Evolutionary conservation across 495 filamentous ascomycete species (phyloP), one percentile per base, ranked within the genome.

Genomic region (Tuber aestivum): DNA sequence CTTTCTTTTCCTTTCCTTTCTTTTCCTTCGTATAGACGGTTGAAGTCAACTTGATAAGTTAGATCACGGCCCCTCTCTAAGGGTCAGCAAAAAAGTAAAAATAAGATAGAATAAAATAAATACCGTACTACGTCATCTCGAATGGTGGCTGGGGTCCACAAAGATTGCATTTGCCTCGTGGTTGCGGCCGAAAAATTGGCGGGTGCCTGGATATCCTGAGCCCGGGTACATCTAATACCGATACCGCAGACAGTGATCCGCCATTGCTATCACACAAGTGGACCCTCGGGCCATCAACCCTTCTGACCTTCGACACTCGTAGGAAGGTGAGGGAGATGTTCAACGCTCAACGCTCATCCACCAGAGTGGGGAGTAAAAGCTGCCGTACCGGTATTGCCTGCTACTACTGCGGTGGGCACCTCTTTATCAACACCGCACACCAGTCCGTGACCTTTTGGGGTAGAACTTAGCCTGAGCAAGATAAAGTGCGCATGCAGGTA

Each of bases 121-220:
- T 71, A 76, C 56, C 35, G 78, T 79, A 69, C 78, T 41, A 79
- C 78, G 78, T 79, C 78, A 79, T 79, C 74, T 75, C 68, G 76
- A 72, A 77, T 76, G 78, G 76, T 78, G 78, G 78, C 75, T 73
- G 78, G 78, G 78, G 56, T 65, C 56, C 56, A 65, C 56, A 65
- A 35, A 65, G 56, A 65, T 65, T 65, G 56, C 32, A 14, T 35
- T 65, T 65, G 27, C 56, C 14, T 65, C 56, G 56, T 35, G 56
- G 56, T 27, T 16, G 56, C 56, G 35, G 56, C 8, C 27, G 27
- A 35, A 35, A 35, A 35, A 65, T 35, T 10, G 27, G 10, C 56
- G 56, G 35, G 56, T 65, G 27, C 56, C 35, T 65, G n/a, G 27
- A 65, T 35, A 65, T 35, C 7, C 56, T 32, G 56, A 65, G 27